phyloP scores from a whole-genome alignment of 2,329 filamentous ascomycete species.

The Furcasterigmium sp. region DNA sequence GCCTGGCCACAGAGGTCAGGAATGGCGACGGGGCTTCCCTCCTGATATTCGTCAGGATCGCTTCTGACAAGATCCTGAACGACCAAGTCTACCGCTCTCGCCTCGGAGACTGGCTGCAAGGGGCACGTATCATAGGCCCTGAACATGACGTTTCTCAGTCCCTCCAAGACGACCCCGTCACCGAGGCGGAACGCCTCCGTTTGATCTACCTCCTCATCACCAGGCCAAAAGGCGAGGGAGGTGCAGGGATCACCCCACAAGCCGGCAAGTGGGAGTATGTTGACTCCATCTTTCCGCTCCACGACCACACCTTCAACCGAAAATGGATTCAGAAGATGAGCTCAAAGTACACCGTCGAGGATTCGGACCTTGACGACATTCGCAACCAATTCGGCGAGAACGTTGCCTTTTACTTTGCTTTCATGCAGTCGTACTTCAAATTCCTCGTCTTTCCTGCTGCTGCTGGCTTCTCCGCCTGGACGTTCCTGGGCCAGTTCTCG shows the following conservation, averaged over 20 bases:
- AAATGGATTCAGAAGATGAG: slow-evolving; percentile 72
- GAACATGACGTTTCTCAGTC: slow-evolving; percentile 64
- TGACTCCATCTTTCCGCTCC: slow-evolving; percentile 70
- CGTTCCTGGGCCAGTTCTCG: slow-evolving; percentile 81
- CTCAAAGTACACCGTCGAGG: slow-evolving; percentile 62
- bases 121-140: slow-evolving; percentile 73
- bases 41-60: slow-evolving; percentile 77
- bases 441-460: slow-evolving; percentile 79
- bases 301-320: slow-evolving; percentile 71
- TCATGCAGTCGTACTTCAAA: slow-evolving; percentile 83
- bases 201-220: slow-evolving; percentile 84
- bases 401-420: slow-evolving; percentile 94
- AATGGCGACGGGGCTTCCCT: slow-evolving; percentile 70
- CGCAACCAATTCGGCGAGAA: slow-evolving; percentile 74
- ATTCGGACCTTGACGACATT: slow-evolving; percentile 66
- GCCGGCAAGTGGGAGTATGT: slow-evolving; percentile 68
- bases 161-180: slow-evolving; percentile 69
- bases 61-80: slow-evolving; percentile 67
- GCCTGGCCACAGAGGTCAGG: slow-evolving; percentile 84
- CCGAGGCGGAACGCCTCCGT: slow-evolving; percentile 81
- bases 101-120: slow-evolving; percentile 90
- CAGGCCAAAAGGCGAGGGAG: slow-evolving; percentile 66
- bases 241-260: slow-evolving; percentile 69
- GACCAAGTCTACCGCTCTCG: slow-evolving; percentile 81
- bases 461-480: slow-evolving; percentile 72